Conservation (phyloP, 2,329 filamentous ascomycete species). For the Fonsecaea pedrosoi region DNA sequence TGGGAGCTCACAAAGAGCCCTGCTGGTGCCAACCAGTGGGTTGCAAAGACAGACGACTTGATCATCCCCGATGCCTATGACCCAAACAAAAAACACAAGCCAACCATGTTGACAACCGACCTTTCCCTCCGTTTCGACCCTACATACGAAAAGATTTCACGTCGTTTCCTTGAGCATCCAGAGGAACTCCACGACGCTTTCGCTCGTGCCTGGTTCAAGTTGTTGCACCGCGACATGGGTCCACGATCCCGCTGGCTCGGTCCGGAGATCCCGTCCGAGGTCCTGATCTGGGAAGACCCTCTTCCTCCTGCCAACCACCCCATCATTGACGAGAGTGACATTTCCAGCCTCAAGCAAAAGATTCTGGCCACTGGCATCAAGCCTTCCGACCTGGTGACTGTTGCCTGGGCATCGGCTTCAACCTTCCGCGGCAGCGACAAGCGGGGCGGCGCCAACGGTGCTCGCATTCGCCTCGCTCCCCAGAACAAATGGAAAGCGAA, state of each 20-base stretch:
- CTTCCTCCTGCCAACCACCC: conserved; percentile 66
- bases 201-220: conserved; percentile 80
- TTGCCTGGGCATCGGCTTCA: conserved; percentile 73
- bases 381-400: conserved; percentile 66
- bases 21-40: conserved; percentile 78
- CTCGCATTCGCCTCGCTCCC: conserved; percentile 75
- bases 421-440: conserved; percentile 79
- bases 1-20: conserved; percentile 79
- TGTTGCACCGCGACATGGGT: conserved; percentile 80
- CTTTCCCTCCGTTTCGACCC: conserved; percentile 74
- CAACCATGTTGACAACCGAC: conserved; percentile 80
- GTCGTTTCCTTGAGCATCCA: conserved; percentile 71
- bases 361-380: conserved; percentile 69
- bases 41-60: conserved; percentile 70
- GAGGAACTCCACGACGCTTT: conserved; percentile 74
- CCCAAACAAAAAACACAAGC: conserved; percentile 71
- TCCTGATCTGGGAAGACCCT: conserved; percentile 76
- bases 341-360: conserved; percentile 70
- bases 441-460: conserved; percentile 82
- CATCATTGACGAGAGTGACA: conserved; percentile 67
- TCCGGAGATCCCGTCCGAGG: conserved; percentile 74
- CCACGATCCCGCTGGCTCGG: conserved; percentile 74
- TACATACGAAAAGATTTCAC: conserved; percentile 76
- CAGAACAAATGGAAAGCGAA: conserved; percentile 77
- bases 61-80: conserved; percentile 77